Conservation (phyloP, 2,329 filamentous ascomycete genomes). For the Dothidotthia symphoricarpi region DNA sequence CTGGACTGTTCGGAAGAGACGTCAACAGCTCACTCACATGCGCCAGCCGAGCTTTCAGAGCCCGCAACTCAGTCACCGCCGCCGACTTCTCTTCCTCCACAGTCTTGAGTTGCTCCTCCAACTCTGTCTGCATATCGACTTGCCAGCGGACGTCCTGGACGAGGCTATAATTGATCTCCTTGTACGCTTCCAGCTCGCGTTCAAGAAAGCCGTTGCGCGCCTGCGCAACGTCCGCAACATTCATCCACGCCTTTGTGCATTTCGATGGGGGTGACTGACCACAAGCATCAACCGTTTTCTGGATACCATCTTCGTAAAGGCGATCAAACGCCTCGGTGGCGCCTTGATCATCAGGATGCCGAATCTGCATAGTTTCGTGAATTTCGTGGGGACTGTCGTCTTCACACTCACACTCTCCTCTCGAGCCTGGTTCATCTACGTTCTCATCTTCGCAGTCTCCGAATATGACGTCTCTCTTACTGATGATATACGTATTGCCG, state of each 20-base stretch:
- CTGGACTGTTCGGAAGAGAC: too few relatives aligned
- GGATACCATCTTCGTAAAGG: slow-evolving; percentile 1
- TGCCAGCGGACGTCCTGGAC: slow-evolving; percentile 8
- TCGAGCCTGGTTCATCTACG: too few relatives aligned
- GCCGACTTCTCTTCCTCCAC: slow-evolving; percentile 1
- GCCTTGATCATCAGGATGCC: too few relatives aligned
- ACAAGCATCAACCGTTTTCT: neutral
- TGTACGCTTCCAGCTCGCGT: slow-evolving; percentile 3
- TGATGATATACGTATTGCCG: slow-evolving; percentile 14
- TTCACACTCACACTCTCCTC: too few relatives aligned
- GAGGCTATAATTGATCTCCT: slow-evolving; percentile 5
- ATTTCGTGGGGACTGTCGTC: too few relatives aligned
- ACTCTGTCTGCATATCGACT: slow-evolving; percentile 3
- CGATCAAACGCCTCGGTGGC: neutral
- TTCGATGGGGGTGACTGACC: neutral
- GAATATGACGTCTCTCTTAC: too few relatives aligned
- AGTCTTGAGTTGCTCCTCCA: slow-evolving; percentile 2
- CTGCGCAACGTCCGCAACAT: slow-evolving; percentile 1
- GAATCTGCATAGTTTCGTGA: too few relatives aligned
- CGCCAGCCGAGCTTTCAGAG: too few relatives aligned
- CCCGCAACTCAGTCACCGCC: neutral
- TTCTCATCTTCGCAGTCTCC: too few relatives aligned
- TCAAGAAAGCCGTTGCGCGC: slow-evolving; percentile 9
- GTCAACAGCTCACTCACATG: too few relatives aligned
- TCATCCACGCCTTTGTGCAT: slow-evolving; percentile 4